A percentile compares a stretch with the other conserved stretches of the same genome.
phyloP scores from a whole-genome alignment of 352 stramenopile species.

The Phytophthora foliorum region DNA sequence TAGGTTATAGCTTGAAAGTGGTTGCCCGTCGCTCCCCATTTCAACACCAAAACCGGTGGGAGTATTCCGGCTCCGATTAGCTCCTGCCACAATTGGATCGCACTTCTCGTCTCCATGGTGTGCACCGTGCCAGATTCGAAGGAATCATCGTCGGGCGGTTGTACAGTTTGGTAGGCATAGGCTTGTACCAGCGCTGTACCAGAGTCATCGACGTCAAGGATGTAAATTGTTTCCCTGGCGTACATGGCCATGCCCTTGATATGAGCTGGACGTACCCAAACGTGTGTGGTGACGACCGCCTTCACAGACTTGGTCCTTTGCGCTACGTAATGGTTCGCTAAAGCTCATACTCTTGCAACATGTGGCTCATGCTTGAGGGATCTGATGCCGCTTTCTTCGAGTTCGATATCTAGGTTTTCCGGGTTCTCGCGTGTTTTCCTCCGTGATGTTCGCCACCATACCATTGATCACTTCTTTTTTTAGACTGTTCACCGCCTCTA shows the following conservation, averaged over 20 bases:
- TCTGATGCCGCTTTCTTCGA: not conserved
- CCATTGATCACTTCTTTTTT: constrained; percentile 6
- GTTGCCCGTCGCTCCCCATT: not conserved
- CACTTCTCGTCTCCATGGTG: too few species aligned
- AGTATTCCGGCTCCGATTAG: not conserved
- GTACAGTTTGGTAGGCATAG: too few species aligned
- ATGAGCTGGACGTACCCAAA: not conserved
- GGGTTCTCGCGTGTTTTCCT: not conserved
- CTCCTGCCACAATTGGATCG: not conserved
- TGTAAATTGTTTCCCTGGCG: constrained; percentile 1
- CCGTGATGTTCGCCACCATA: not conserved
- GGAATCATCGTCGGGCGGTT: too few species aligned
- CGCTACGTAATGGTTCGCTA: constrained; percentile 2
- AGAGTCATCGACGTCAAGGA: not conserved
- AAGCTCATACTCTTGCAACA: not conserved
- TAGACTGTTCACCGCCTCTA: too few species aligned
- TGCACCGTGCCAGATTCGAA: too few species aligned
- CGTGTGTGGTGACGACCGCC: not conserved
- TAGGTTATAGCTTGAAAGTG: constrained; percentile 16
- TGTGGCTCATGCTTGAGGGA: not conserved
- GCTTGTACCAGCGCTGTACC: not conserved
- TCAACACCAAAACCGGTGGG: not conserved
- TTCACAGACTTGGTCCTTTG: not conserved
- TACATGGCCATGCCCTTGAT: constrained; percentile 7
- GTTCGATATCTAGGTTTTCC: not conserved